A percentile compares a stretch with the other conserved stretches of the same genome.
Conservation (phyloP, 192 early-diverging fungal species). For the Coemansia sp. region DNA sequence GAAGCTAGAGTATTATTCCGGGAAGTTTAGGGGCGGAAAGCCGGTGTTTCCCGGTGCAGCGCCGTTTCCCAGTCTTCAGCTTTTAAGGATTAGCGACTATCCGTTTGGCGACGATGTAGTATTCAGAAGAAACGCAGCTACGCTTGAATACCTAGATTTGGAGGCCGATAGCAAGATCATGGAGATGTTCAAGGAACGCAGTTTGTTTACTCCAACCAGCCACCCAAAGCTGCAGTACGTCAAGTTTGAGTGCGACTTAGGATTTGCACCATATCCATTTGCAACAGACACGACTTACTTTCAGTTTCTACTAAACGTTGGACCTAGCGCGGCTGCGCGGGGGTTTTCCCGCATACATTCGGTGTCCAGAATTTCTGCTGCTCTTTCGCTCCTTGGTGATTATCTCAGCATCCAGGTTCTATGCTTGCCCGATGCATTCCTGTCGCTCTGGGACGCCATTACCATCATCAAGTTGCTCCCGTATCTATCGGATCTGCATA, state of each 20-base stretch:
- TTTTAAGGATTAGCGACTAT: not conserved
- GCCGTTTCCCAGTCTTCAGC: conserved; percentile 2
- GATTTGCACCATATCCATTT: not conserved
- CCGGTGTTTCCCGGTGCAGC: not conserved
- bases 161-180: not conserved
- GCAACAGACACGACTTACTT: not conserved
- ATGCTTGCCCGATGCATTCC: not conserved
- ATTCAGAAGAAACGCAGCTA: conserved; percentile 2
- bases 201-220: not conserved
- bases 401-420: not conserved
- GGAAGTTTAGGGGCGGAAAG: too few species aligned
- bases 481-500: not conserved
- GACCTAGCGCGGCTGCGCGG: not conserved
- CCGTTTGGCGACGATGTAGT: conserved; percentile 12
- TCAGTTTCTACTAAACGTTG: not conserved
- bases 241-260: not conserved
- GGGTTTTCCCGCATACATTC: too few species aligned
- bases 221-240: not conserved
- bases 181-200: not conserved
- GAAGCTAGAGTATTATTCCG: too few species aligned
- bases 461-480: not conserved
- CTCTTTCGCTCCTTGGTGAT: not conserved
- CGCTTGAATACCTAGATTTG: not conserved
- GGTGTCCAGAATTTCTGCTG: not conserved
- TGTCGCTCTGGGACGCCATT: not conserved